Evolutionary conservation across 345 rosid genomes (phyloP).

Genomic region (Erucastrum elatum): DNA sequence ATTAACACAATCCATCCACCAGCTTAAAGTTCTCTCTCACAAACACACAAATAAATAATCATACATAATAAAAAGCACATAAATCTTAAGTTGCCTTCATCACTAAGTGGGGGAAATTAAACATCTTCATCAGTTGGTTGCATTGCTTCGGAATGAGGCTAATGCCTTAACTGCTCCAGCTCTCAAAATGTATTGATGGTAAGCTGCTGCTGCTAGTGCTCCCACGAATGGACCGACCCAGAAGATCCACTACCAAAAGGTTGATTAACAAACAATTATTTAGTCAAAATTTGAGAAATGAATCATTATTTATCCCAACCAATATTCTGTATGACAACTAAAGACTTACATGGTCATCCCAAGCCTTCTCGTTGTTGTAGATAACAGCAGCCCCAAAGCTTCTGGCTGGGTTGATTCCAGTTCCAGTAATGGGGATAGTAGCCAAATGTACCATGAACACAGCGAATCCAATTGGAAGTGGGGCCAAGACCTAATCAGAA

Average conservation of each 20-base stretch:
- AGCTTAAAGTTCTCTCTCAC: conserved; percentile 8
- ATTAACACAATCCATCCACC: conserved; percentile 18
- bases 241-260: conserved; percentile 63
- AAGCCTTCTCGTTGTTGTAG: conserved; percentile 54
- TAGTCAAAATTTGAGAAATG: not conserved
- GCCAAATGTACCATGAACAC: conserved; percentile 84
- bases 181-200: conserved; percentile 67
- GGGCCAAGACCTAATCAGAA: conserved; percentile 54
- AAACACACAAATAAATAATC: conserved; percentile 22
- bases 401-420: conserved; percentile 79
- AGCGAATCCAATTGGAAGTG: conserved; percentile 77
- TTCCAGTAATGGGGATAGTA: conserved; percentile 77
- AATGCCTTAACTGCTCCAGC: conserved; percentile 67
- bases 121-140: conserved; percentile 45
- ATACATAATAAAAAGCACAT: conserved; percentile 1
- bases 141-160: conserved; percentile 68
- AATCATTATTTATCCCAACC: not conserved
- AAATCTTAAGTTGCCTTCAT: conserved; percentile 10
- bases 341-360: conserved; percentile 59
- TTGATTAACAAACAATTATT: not conserved
- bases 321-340: not conserved
- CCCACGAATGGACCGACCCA: conserved; percentile 79
- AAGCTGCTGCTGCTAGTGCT: conserved; percentile 72
- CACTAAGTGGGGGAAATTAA: not conserved
- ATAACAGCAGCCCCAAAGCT: conserved; percentile 84